These are phyloP conservation scores for Haberlea rhodopensis DNA, from an alignment of 257 asterid genomes.

Conservation along the genomic window DNA sequence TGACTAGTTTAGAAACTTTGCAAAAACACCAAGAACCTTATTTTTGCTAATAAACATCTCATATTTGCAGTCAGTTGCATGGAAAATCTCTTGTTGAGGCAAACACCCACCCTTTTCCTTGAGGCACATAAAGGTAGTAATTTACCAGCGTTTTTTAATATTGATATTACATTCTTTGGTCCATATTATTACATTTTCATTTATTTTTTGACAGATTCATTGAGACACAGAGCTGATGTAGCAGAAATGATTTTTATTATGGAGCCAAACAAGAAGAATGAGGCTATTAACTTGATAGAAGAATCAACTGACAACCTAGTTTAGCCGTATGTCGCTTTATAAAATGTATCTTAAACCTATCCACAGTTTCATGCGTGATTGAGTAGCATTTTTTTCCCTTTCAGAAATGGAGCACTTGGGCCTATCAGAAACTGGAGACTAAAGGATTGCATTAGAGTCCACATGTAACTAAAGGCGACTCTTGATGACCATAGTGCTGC, in stretches of 20 bases:
- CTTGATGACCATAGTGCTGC: conserved; percentile 73
- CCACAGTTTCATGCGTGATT: too few relatives aligned
- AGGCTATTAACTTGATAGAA: too few relatives aligned
- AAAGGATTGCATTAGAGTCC: conserved; percentile 69
- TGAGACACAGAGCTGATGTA: conserved; percentile 82
- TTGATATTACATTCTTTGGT: conserved; percentile 5
- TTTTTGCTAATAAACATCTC: too few relatives aligned
- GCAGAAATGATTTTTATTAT: conserved; percentile 80
- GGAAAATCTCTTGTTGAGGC: conserved; percentile 78
- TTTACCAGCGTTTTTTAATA: conserved; percentile 16
- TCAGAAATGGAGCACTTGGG: conserved; percentile 56
- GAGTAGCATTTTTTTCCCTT: too few relatives aligned
- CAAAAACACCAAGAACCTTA: too few relatives aligned
- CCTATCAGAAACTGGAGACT: conserved; percentile 48
- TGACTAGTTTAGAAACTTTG: too few relatives aligned
- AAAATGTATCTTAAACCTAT: background rate
- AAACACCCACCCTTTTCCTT: conserved; percentile 61
- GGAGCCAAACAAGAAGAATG: conserved; percentile 75
- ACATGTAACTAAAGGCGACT: conserved; percentile 50
- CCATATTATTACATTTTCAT: conserved; percentile 6
- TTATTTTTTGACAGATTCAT: conserved; percentile 55
- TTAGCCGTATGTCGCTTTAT: conserved; percentile 50
- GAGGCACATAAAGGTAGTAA: conserved; percentile 80
- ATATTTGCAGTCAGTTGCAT: conserved; percentile 69
- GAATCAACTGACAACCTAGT: conserved; percentile 36